Evolutionary conservation across 257 asterid species (phyloP), one percentile per base, ranked within the genome.

Genomic region (Agastache rugosa): DNA sequence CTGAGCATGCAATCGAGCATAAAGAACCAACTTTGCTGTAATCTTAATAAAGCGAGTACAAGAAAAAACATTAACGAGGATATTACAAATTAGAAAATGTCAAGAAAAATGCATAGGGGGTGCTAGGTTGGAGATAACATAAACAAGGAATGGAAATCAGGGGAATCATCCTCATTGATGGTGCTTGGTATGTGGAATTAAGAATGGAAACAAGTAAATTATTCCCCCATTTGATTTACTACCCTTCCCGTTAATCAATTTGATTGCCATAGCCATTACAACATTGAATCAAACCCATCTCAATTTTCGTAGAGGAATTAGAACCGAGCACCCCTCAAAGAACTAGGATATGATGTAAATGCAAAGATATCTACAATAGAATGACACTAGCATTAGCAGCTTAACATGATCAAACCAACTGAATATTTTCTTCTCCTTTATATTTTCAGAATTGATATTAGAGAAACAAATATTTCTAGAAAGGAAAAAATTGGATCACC

Each of bases 401-500:
- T 34, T 25, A 19, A 55, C 19, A 70, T 61, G 56, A 67, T 27
- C n/a, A 74, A 54, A 68, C 77, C 70, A 82, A 75, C 55, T 53
- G 19, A 42, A 74, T 58, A 23, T 60, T 31, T 60, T 65, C 72
- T 48, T 42, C 69, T 71, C 66, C 66, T 60, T 31, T 20, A 74
- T 37, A 56, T 74, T 42, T 56, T 44, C 2, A 14, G 12, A 17
- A 60, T 60, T 9, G 50, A 23, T 27, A 65, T 29, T 20, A 80
- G 11, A 68, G 77, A 74, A 75, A 69, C 54, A 29, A 35, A 61
- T 71, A 68, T 61, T 65, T 50, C 65, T 70, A 72, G 55, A 48
- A 76, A 54, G 67, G 44, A 14, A 76, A 22, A 63, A 70, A 37
- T 62, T 39, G 69, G 63, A 75, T 84, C 85, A 94, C 99, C 99